Conservation (phyloP, 75 land plant species). For the Sequoiadendron giganteum region DNA sequence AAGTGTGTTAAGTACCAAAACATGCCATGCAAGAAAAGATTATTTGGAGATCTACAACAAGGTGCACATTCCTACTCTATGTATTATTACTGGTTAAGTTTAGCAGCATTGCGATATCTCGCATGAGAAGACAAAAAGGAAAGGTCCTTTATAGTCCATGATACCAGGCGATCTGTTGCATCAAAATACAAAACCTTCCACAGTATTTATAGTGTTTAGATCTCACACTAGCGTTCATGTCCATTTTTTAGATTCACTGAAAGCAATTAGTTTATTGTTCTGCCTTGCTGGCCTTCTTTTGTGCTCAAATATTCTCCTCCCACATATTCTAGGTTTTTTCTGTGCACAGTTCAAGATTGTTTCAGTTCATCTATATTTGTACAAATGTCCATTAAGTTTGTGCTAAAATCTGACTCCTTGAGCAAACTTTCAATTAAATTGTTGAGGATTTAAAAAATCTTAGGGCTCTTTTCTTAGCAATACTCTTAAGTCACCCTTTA, state of each 20-base stretch:
- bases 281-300: neutral
- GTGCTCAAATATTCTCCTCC: neutral
- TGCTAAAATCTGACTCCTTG: no score
- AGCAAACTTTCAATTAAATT: no score
- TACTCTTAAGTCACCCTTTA: no score
- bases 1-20: neutral
- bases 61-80: neutral
- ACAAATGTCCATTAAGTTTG: no score
- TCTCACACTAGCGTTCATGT: neutral
- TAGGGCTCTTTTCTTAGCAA: no score
- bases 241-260: neutral
- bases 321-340: neutral
- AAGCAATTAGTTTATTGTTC: neutral
- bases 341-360: neutral
- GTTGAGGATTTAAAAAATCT: no score
- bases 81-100: neutral
- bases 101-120: neutral
- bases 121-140: neutral
- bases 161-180: no score
- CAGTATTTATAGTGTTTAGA: neutral
- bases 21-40: neutral
- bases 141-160: no score
- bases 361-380: no score
- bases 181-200: neutral
- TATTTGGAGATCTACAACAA: neutral